Percentiles rank a stretch among this genome's conserved stretches.
These are phyloP conservation scores for Aspergillus kassunensis DNA, from an alignment of 495 filamentous ascomycete species.

Conservation along the genomic window DNA sequence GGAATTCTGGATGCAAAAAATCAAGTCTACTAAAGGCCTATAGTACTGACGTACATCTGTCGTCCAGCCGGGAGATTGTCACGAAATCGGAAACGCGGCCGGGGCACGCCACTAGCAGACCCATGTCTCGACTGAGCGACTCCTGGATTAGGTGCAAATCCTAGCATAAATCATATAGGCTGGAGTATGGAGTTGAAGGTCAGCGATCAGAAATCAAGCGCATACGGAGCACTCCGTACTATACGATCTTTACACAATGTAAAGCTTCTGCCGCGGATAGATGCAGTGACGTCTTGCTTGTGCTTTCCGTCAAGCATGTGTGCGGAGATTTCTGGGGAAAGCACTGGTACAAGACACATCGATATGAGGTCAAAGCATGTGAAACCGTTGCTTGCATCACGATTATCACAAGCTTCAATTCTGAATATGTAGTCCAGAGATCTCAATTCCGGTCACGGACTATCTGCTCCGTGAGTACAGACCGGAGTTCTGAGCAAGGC, in stretches of 20 bases:
- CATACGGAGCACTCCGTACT: too few relatives aligned
- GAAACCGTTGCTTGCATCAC: neutral
- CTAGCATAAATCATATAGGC: slow-evolving; percentile 12
- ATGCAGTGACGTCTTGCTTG: neutral
- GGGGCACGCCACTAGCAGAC: slow-evolving; percentile 22
- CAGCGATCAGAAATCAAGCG: neutral
- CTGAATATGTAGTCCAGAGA: too few relatives aligned
- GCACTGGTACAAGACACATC: neutral
- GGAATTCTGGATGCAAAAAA: too few relatives aligned
- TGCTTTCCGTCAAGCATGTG: neutral
- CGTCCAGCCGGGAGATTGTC: slow-evolving; percentile 25
- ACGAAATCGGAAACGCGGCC: slow-evolving; percentile 17
- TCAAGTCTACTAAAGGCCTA: too few relatives aligned
- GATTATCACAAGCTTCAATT: slow-evolving; percentile 1
- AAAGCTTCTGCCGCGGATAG: neutral
- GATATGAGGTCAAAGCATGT: slow-evolving; percentile 1
- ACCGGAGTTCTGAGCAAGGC: too few relatives aligned
- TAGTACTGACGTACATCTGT: too few relatives aligned
- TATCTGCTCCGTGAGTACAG: too few relatives aligned
- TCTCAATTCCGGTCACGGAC: too few relatives aligned
- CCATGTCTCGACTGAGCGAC: slow-evolving; percentile 24
- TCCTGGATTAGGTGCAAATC: slow-evolving; percentile 27
- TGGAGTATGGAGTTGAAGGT: neutral
- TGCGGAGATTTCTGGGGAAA: neutral
- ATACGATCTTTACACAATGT: neutral